Conservation (phyloP, 805 yeast genomes). For the Yarrowia osloensis region DNA sequence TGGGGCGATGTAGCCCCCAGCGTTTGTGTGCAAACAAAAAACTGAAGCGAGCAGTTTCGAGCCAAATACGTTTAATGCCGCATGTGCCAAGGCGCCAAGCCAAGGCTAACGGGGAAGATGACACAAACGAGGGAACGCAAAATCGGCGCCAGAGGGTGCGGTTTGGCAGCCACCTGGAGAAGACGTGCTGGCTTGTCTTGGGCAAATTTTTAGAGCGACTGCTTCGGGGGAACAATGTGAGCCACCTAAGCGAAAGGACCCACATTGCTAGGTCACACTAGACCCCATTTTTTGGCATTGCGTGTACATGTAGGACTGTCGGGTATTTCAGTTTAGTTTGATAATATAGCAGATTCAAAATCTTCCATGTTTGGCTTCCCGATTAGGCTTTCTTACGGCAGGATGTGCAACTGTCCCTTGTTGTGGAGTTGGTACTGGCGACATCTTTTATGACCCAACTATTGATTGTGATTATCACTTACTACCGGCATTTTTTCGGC, state of each 20-base stretch:
- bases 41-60: not conserved
- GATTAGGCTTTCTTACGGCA: not conserved
- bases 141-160: not conserved
- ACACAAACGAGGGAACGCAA: not conserved
- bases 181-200: not conserved
- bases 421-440: not conserved
- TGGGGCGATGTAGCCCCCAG: not conserved
- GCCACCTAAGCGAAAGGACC: not conserved
- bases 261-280: not conserved
- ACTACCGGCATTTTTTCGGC: no score
- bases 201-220: not conserved
- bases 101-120: not conserved
- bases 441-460: no score
- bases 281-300: not conserved
- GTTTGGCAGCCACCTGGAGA: not conserved
- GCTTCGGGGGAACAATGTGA: not conserved
- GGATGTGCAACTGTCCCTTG: not conserved
- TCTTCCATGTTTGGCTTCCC: slow-evolving; percentile 12
- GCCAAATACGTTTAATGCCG: slow-evolving; percentile 10
- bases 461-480: no score
- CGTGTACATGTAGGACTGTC: not conserved
- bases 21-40: not conserved
- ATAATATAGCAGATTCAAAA: not conserved
- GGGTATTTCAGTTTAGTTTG: slow-evolving; percentile 19
- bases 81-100: slow-evolving; percentile 26